These are phyloP conservation scores for Tetrastigma voinierianum DNA, from an alignment of 164 flowering plant genomes.

Conservation along the genomic window DNA sequence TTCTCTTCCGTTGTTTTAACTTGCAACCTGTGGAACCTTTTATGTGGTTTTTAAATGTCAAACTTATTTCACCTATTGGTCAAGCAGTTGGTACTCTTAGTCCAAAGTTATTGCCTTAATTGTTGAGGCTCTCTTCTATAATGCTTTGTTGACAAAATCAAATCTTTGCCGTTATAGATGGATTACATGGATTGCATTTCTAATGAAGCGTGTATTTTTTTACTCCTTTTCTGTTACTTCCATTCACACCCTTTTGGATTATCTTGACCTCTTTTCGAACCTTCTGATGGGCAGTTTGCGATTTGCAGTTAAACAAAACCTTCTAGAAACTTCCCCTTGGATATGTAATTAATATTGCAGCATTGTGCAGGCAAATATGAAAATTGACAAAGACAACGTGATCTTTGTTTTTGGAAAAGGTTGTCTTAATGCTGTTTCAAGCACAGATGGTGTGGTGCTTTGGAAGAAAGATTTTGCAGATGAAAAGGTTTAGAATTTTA, in stretches of 20 bases:
- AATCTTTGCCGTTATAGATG: too few species aligned
- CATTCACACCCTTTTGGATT: not conserved
- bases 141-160: too few species aligned
- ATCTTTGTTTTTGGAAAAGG: constrained; percentile 72
- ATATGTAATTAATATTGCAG: not conserved
- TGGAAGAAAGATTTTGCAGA: constrained; percentile 68
- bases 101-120: too few species aligned
- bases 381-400: constrained; percentile 57
- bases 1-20: too few species aligned
- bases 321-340: not conserved
- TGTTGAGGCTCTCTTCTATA: too few species aligned
- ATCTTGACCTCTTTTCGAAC: not conserved
- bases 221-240: not conserved
- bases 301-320: not conserved
- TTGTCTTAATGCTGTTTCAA: constrained; percentile 78
- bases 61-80: not conserved
- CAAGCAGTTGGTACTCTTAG: not conserved
- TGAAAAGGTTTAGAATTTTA: constrained; percentile 59
- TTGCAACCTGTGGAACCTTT: not conserved
- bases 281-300: not conserved
- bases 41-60: not conserved
- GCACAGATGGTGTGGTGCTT: constrained; percentile 77
- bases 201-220: not conserved
- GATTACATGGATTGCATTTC: not conserved
- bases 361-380: constrained; percentile 40